Evolutionary conservation across 2,329 filamentous ascomycete species (phyloP), one percentile per base, ranked within the genome.

Genomic region (Periglandula ipomoeae): DNA sequence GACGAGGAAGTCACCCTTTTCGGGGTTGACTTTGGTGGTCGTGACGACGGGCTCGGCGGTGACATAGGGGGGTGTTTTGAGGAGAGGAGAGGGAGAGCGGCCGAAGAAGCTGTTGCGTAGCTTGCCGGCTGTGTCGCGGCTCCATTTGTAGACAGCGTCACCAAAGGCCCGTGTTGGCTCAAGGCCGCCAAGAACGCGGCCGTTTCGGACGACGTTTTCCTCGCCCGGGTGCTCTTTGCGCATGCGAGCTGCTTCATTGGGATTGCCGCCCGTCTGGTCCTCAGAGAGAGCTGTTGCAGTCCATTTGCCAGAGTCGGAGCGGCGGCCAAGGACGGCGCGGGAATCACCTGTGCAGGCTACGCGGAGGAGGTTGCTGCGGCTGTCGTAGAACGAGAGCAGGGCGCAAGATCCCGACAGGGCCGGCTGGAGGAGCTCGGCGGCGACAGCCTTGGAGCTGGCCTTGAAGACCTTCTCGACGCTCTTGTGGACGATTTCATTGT

Each of bases 111-210:
- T 84, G 55, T 77, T 75, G 63, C 89, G 89, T 48, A 98, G 76
- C 58, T 86, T 84, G 46, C 87, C 81, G 51, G 93, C 88, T 0
- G 89, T 85, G 52, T 95, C 89, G 46, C 80, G 78, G 51, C 80
- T 87, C 93, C 93, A 98, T 68, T 98, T 98, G 73, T 98, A 98
- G 58, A 85, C 84, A 8, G 93, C 91, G 66, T 98, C 93, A 32
- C 93, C 94, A 66, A 98, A 98, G 0, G 94, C 91, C 54, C 93
- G 84, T 17, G 85, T 91, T 3, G 93, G 93, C 65, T 98, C 93
- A 11, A 98, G 74, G 17, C 90, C 87, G 40, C 93, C 93, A 0
- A 98, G 76, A 15, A 98, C 88, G 52, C 93, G 85, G 5, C 93
- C 93, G 57, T 95, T 93, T 39, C 83, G 78, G 37, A 95, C 82